Conservation (phyloP, 2,329 filamentous ascomycete species). For the Fusarium illudens region DNA sequence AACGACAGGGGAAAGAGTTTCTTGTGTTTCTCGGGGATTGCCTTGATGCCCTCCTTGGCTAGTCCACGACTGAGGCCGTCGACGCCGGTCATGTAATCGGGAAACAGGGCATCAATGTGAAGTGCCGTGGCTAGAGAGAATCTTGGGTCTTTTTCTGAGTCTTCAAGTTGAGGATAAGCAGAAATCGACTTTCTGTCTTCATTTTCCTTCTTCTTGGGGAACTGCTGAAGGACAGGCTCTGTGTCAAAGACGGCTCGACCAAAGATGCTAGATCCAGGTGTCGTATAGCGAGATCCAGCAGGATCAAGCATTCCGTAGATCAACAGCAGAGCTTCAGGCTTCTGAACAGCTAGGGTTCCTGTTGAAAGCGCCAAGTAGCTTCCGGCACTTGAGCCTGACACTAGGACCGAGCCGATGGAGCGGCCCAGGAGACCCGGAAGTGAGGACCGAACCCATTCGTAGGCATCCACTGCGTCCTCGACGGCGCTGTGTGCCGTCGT, state of each 20-base stretch:
- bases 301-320: slow-evolving; percentile 37
- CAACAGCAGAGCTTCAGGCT: slow-evolving; percentile 18
- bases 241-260: slow-evolving; percentile 17
- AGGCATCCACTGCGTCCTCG: slow-evolving; percentile 30
- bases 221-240: slow-evolving; percentile 8
- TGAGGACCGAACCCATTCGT: slow-evolving; percentile 28
- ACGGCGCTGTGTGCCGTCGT: slow-evolving; percentile 29
- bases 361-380: slow-evolving; percentile 31
- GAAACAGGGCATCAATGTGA: slow-evolving; percentile 31
- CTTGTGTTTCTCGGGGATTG: slow-evolving; percentile 18
- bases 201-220: background rate
- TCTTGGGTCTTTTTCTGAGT: background rate
- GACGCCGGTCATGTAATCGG: slow-evolving; percentile 34
- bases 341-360: background rate
- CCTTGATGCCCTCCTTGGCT: slow-evolving; percentile 6
- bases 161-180: background rate
- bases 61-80: slow-evolving; percentile 13
- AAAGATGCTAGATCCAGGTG: slow-evolving; percentile 25
- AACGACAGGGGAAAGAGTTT: slow-evolving; percentile 30
- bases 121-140: slow-evolving; percentile 24
- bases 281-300: slow-evolving; percentile 17
- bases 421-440: slow-evolving; percentile 12
- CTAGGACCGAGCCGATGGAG: slow-evolving; percentile 13
- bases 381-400: slow-evolving; percentile 36
- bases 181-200: slow-evolving; percentile 23